Evolutionary conservation across 2,329 filamentous ascomycete species (phyloP).

Genomic region (Verticillium tricorpus): DNA sequence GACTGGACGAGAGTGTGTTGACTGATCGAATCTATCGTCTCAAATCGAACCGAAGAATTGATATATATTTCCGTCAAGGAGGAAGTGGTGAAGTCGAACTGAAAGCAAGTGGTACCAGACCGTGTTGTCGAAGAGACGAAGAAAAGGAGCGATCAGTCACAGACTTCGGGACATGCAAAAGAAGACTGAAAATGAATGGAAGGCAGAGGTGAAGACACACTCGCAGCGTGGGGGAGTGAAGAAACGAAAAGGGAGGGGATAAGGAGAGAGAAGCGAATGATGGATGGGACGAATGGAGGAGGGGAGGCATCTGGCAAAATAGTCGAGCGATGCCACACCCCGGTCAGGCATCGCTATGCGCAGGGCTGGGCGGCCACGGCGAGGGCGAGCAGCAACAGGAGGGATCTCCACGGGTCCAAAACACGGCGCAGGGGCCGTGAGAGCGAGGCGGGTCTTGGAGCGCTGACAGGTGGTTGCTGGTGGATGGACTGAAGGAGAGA

Average conservation of each 20-base stretch:
- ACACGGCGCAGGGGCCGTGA: constrained; percentile 29
- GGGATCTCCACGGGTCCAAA: constrained; percentile 35
- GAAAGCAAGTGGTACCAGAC: constrained; percentile 45
- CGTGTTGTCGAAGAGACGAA: constrained; percentile 28
- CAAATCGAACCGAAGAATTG: constrained; percentile 11
- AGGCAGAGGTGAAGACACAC: constrained; percentile 39
- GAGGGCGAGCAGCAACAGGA: constrained; percentile 10
- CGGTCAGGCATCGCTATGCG: constrained; percentile 34
- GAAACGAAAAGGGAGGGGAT: constrained; percentile 23
- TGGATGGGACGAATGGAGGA: constrained; percentile 22
- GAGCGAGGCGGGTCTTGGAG: constrained; percentile 16
- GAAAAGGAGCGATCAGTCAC: constrained; percentile 39
- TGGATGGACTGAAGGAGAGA: background rate
- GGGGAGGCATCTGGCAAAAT: constrained; percentile 24
- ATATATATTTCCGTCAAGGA: background rate
- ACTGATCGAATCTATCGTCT: background rate
- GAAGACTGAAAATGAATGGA: constrained; percentile 39
- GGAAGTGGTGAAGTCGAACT: constrained; percentile 11
- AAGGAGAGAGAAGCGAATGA: constrained; percentile 21
- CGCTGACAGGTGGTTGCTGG: constrained; percentile 18
- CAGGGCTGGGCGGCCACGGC: constrained; percentile 12
- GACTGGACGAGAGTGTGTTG: background rate
- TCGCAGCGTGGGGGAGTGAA: constrained; percentile 41
- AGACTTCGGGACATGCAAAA: constrained; percentile 28
- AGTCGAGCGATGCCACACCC: constrained; percentile 27